phyloP scores from a whole-genome alignment of 495 filamentous ascomycete genomes.

The Talaromyces adpressus region DNA sequence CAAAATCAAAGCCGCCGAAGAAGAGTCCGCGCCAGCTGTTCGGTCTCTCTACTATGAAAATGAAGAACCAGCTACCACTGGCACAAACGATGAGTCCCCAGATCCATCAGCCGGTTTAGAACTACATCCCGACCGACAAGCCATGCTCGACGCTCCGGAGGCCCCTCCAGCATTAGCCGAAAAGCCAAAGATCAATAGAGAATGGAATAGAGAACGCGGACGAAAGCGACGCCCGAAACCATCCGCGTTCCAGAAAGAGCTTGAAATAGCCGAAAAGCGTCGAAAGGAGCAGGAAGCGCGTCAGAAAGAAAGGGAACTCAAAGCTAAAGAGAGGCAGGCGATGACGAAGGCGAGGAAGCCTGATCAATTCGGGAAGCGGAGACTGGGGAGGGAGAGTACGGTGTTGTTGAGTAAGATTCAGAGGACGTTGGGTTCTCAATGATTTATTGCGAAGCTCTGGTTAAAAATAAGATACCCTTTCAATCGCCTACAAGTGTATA shows the following conservation, averaged over 20 bases:
- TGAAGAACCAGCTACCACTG: conserved; percentile 16
- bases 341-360: conserved; percentile 72
- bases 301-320: conserved; percentile 47
- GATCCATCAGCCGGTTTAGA: conserved; percentile 35
- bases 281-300: conserved; percentile 58
- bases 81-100: conserved; percentile 17
- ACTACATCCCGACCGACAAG: conserved; percentile 68
- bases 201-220: conserved; percentile 10
- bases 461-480: conserved; percentile 3
- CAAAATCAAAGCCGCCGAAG: conserved; percentile 68
- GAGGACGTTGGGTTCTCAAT: conserved; percentile 50
- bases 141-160: conserved; percentile 3
- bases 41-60: conserved; percentile 27
- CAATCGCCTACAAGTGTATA: neutral
- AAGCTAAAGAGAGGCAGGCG: conserved; percentile 55
- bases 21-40: conserved; percentile 32
- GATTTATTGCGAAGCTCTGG: neutral
- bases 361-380: conserved; percentile 72
- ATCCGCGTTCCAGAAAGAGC: conserved; percentile 70
- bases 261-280: conserved; percentile 59
- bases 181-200: conserved; percentile 9
- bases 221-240: conserved; percentile 45
- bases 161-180: conserved; percentile 4
- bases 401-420: conserved; percentile 76
- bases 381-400: conserved; percentile 79